These are phyloP conservation scores for Chlorella sorokiniana DNA, from an alignment of 139 green algal species.

Conservation along the genomic window DNA sequence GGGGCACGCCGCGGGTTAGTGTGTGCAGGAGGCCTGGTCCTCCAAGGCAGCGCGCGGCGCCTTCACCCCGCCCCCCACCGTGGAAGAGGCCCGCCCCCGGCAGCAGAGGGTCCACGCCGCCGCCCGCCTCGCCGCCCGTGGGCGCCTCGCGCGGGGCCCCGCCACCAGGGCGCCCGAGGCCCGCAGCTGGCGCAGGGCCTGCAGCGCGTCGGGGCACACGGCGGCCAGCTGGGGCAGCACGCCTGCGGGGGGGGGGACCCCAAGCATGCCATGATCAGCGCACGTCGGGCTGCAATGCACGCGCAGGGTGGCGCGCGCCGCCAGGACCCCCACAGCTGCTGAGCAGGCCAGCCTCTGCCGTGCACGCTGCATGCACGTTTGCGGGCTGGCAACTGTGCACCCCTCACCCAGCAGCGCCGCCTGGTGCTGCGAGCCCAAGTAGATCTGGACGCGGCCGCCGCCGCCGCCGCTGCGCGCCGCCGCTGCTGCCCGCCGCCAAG, in stretches of 20 bases:
- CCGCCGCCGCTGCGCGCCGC: not conserved
- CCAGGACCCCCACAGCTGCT: too few relatives aligned
- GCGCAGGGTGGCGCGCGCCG: too few relatives aligned
- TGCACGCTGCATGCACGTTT: too few relatives aligned
- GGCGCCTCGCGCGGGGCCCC: not conserved
- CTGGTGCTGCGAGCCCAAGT: constrained; percentile 28
- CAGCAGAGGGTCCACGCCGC: not conserved
- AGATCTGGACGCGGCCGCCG: constrained; percentile 24
- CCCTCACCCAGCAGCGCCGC: constrained; percentile 26
- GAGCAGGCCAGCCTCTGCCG: too few relatives aligned
- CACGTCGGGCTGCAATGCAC: not conserved
- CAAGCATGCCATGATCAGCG: not conserved
- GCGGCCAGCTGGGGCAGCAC: constrained; percentile 4
- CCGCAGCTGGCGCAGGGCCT: constrained; percentile 8
- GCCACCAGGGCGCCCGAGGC: not conserved
- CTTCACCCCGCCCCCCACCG: constrained; percentile 11
- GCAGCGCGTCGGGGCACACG: not conserved
- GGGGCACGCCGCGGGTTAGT: not conserved
- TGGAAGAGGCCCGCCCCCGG: not conserved
- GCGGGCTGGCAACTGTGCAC: too few relatives aligned
- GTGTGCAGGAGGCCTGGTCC: not conserved
- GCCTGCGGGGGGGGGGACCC: not conserved
- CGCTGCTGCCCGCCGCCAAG: not conserved
- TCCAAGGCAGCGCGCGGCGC: not conserved
- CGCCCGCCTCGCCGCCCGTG: not conserved